phyloP scores from a whole-genome alignment of 176 grass and related monocot genomes.

The Calamus simplicifolius region DNA sequence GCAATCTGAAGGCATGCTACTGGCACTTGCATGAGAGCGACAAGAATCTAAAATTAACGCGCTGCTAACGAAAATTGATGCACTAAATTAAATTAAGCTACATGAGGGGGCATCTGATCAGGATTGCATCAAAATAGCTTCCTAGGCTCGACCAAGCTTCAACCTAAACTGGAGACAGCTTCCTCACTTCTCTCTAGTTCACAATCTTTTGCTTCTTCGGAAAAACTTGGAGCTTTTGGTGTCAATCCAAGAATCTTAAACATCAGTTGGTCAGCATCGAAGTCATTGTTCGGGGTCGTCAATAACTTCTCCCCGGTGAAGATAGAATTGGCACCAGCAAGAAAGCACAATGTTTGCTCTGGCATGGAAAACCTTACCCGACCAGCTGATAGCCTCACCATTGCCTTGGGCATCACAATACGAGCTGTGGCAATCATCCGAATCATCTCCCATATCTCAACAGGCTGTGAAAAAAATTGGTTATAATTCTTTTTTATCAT shows the following conservation, averaged over 20 bases:
- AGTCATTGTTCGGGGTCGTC: constrained; percentile 88
- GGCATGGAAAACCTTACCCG: constrained; percentile 90
- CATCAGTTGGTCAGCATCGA: constrained; percentile 75
- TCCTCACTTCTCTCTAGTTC: constrained; percentile 15
- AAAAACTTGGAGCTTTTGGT: no score
- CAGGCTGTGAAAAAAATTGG: constrained; percentile 40
- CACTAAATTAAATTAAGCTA: no score
- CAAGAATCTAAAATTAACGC: no score
- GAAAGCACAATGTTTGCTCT: constrained; percentile 84
- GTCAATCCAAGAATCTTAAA: constrained; percentile 82
- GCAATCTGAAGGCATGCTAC: no score
- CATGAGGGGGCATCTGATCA: no score
- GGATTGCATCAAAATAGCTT: no score
- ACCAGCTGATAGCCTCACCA: constrained; percentile 93
- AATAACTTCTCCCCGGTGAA: constrained; percentile 88
- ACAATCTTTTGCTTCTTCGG: no score
- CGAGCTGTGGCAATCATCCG: constrained; percentile 90
- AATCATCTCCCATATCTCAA: constrained; percentile 99
- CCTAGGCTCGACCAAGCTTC: no score
- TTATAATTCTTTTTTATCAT: no score
- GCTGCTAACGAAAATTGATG: no score
- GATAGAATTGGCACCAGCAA: constrained; percentile 93
- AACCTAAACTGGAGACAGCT: no score
- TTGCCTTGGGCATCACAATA: constrained; percentile 84
- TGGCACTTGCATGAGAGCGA: no score